Evolutionary conservation across 441 rosid species (phyloP).

Genomic region (Pelargonium australe): DNA sequence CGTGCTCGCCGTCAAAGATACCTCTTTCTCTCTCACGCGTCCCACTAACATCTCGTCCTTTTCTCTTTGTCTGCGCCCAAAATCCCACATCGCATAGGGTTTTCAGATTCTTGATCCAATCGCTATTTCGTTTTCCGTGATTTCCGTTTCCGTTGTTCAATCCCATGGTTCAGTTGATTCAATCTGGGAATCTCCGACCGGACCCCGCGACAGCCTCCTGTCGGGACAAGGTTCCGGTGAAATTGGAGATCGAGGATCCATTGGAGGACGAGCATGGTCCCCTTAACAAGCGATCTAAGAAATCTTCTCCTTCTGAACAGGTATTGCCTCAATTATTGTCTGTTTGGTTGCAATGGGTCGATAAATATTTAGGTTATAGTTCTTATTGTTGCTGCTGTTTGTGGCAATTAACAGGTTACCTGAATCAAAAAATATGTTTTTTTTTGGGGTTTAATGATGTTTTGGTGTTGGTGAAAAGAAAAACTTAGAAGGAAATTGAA

Average conservation of each 20-base stretch:
- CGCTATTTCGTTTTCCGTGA: not conserved
- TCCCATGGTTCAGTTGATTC: conserved; percentile 36
- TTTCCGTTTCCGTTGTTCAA: conserved; percentile 31
- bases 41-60: not conserved
- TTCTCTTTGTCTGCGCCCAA: not conserved
- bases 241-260: conserved; percentile 31
- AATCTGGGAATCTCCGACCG: conserved; percentile 41
- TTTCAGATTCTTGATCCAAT: conserved; percentile 15
- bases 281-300: conserved; percentile 28
- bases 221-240: conserved; percentile 25
- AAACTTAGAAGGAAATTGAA: not conserved
- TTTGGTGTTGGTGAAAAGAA: not conserved
- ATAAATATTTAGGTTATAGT: not conserved
- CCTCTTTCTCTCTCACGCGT: not conserved
- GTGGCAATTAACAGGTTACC: no score
- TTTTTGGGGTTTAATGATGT: not conserved
- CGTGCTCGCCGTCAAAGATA: conserved; percentile 21
- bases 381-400: not conserved
- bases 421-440: not conserved
- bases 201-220: conserved; percentile 20
- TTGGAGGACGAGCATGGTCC: conserved; percentile 30
- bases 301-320: not conserved
- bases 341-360: conserved; percentile 17
- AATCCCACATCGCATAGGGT: conserved; percentile 20
- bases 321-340: not conserved